Conservation (phyloP, 2,329 filamentous ascomycete species). For the Botryosphaeria agaves region DNA sequence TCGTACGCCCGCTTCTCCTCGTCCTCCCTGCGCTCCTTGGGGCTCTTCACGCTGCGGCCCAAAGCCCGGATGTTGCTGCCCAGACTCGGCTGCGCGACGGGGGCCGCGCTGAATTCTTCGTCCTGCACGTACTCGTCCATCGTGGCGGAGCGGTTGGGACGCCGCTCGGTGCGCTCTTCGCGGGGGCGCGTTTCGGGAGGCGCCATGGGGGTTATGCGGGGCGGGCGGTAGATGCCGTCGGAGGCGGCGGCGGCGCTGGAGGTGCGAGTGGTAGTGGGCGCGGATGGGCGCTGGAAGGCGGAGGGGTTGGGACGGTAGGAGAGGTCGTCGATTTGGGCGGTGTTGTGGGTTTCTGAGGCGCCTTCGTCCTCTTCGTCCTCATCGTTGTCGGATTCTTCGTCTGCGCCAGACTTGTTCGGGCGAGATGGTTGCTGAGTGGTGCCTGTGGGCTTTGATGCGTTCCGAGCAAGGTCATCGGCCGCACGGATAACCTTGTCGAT, state of each 20-base stretch:
- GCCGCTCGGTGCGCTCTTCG: conserved; percentile 42
- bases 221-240: conserved; percentile 73
- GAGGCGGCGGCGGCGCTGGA: conserved; percentile 12
- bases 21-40: conserved; percentile 59
- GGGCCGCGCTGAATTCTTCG: conserved; percentile 68
- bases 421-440: conserved; percentile 3
- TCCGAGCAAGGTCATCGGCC: conserved; percentile 53
- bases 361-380: conserved; percentile 23
- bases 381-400: conserved; percentile 19
- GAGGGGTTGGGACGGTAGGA: conserved; percentile 44
- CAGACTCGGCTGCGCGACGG: conserved; percentile 73
- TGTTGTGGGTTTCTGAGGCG: conserved; percentile 4
- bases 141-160: conserved; percentile 57
- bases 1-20: conserved; percentile 72
- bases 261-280: conserved; percentile 9
- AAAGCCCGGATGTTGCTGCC: conserved; percentile 72
- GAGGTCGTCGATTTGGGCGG: conserved; percentile 35
- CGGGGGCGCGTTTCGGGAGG: conserved; percentile 50
- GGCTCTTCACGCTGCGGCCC: conserved; percentile 64
- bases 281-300: conserved; percentile 18
- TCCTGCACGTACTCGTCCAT: conserved; percentile 83
- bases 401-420: conserved; percentile 7
- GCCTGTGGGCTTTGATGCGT: conserved; percentile 18
- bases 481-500: conserved; percentile 88
- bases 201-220: conserved; percentile 68